phyloP scores from a whole-genome alignment of 345 rosid genomes.

The Leavenworthia alabamica region DNA sequence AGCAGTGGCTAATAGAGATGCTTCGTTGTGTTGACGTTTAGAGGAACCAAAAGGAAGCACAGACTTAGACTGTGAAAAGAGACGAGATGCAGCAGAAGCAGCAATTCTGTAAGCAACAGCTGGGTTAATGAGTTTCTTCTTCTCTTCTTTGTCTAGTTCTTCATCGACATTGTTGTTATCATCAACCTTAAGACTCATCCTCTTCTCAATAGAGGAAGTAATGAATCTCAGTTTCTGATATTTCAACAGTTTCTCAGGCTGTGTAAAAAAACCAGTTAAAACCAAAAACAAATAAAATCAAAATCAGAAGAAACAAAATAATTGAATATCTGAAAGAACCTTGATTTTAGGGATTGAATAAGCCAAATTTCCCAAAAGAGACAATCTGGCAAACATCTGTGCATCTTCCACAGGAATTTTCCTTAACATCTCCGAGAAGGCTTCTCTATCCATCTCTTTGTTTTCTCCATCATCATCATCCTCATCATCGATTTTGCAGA shows the following conservation, averaged over 20 bases:
- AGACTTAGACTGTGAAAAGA: slow-evolving; percentile 59
- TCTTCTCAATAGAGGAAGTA: slow-evolving; percentile 60
- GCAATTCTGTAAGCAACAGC: slow-evolving; percentile 74
- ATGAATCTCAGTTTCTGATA: slow-evolving; percentile 49
- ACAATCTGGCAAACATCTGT: slow-evolving; percentile 64
- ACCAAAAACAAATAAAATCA: background rate
- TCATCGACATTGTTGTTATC: slow-evolving; percentile 26
- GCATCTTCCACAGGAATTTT: too few species aligned
- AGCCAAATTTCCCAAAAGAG: slow-evolving; percentile 65
- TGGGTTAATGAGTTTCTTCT: slow-evolving; percentile 44
- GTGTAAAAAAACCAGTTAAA: slow-evolving; percentile 1
- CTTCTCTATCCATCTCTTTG: too few species aligned
- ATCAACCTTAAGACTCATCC: slow-evolving; percentile 31
- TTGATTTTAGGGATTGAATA: slow-evolving; percentile 64
- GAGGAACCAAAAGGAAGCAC: slow-evolving; percentile 52
- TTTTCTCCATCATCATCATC: too few species aligned
- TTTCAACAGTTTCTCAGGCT: slow-evolving; percentile 60
- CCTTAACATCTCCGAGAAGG: too few species aligned
- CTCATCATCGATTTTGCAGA: too few species aligned
- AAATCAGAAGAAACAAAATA: background rate
- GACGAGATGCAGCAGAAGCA: slow-evolving; percentile 81
- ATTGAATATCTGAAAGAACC: slow-evolving; percentile 28
- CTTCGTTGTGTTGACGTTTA: slow-evolving; percentile 34
- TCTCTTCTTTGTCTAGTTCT: slow-evolving; percentile 26
- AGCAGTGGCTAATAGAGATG: slow-evolving; percentile 75